phyloP scores from a whole-genome alignment of 257 asterid genomes.

The Oldenlandia corymbosa region DNA sequence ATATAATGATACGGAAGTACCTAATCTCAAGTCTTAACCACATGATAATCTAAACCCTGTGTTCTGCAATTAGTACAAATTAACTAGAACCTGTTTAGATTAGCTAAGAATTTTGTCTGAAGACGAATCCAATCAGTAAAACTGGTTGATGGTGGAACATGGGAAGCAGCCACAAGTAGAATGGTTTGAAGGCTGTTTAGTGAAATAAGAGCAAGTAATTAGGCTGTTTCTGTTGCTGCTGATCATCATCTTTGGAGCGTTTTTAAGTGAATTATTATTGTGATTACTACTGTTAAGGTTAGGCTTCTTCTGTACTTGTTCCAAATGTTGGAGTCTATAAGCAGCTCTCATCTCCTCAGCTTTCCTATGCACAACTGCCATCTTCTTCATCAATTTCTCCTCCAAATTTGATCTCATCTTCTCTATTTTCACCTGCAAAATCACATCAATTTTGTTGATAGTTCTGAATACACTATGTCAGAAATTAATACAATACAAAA shows the following conservation, averaged over 20 bases:
- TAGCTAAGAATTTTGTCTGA: too few relatives aligned
- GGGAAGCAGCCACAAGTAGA: slow-evolving; percentile 86
- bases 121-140: neutral
- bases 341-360: slow-evolving; percentile 87
- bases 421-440: slow-evolving; percentile 78
- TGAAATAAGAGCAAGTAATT: slow-evolving; percentile 24
- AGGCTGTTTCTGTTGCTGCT: slow-evolving; percentile 20
- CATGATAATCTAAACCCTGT: too few relatives aligned
- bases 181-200: slow-evolving; percentile 22
- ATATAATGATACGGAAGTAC: too few relatives aligned
- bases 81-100: too few relatives aligned
- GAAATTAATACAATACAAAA: too few relatives aligned
- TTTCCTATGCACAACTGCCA: slow-evolving; percentile 81
- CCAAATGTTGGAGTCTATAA: slow-evolving; percentile 73
- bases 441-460: too few relatives aligned
- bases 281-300: slow-evolving; percentile 28
- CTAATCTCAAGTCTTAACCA: too few relatives aligned
- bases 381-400: slow-evolving; percentile 85
- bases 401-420: slow-evolving; percentile 86
- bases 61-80: too few relatives aligned
- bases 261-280: too few relatives aligned
- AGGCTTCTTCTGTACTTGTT: slow-evolving; percentile 58
- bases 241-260: slow-evolving; percentile 23
- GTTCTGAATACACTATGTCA: too few relatives aligned
- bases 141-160: slow-evolving; percentile 49